Conservation (phyloP, 2,329 filamentous ascomycete species). For the Nemania sp. region DNA sequence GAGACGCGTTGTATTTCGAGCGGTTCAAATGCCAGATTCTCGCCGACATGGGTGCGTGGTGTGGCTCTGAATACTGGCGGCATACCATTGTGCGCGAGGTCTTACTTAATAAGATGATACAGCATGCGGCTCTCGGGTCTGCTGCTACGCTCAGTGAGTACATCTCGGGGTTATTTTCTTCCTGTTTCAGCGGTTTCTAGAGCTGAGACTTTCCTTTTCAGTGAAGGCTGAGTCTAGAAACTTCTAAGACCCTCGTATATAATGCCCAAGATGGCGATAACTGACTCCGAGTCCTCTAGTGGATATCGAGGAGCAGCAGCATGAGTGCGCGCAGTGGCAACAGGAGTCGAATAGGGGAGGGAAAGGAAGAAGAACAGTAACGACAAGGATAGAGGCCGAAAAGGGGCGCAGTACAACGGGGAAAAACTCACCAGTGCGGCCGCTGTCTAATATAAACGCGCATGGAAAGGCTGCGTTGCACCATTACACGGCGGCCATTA, state of each 20-base stretch:
- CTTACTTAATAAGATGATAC: constrained; percentile 39
- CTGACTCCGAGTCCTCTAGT: too few species aligned
- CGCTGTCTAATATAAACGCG: constrained; percentile 18
- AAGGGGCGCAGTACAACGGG: not conserved
- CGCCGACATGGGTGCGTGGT: constrained; percentile 41
- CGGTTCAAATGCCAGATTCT: constrained; percentile 41
- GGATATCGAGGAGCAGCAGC: constrained; percentile 39
- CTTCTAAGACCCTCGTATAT: too few species aligned
- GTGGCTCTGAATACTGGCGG: constrained; percentile 40
- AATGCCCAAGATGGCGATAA: too few species aligned
- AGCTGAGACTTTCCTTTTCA: too few species aligned
- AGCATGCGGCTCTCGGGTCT: constrained; percentile 40
- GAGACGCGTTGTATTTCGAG: constrained; percentile 43
- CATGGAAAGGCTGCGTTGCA: constrained; percentile 37
- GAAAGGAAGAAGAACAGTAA: not conserved
- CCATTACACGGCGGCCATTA: constrained; percentile 42
- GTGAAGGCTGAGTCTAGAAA: too few species aligned
- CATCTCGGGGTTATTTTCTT: too few species aligned
- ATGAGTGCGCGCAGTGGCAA: not conserved
- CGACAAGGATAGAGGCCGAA: not conserved
- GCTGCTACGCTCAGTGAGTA: constrained; percentile 42
- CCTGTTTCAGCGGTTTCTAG: too few species aligned
- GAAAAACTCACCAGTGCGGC: not conserved
- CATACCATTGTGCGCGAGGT: constrained; percentile 38
- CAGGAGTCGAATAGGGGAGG: not conserved